phyloP scores from a whole-genome alignment of 1,284 basidiomycete genomes.

The Cryptococcus wingfieldii region DNA sequence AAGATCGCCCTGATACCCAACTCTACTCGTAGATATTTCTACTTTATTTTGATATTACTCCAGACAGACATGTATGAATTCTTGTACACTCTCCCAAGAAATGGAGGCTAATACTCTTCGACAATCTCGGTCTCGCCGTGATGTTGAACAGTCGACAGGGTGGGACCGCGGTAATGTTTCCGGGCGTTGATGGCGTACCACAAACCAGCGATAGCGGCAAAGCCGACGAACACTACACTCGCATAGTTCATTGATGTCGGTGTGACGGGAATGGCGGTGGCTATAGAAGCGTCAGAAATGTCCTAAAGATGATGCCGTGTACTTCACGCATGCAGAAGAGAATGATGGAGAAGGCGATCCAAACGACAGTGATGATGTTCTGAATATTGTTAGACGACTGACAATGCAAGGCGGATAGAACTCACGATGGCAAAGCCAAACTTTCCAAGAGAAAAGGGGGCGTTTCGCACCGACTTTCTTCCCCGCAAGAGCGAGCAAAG shows the following conservation, averaged over 20 bases:
- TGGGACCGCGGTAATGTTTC: conserved; percentile 35
- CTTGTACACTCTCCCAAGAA: background rate
- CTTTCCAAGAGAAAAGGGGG: conserved; percentile 48
- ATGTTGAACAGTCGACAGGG: conserved; percentile 13
- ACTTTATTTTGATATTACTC: too few species aligned
- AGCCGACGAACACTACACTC: conserved; percentile 44
- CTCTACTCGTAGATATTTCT: background rate
- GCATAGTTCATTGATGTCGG: conserved; percentile 50
- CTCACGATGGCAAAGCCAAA: conserved; percentile 44
- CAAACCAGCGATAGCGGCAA: conserved; percentile 40
- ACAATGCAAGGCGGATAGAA: background rate
- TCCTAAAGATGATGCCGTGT: background rate
- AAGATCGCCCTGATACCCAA: background rate
- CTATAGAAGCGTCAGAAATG: conserved; percentile 2
- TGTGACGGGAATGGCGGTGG: conserved; percentile 47
- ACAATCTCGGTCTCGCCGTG: background rate
- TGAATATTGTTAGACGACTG: conserved; percentile 3
- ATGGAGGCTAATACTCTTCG: background rate
- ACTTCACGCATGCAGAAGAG: conserved; percentile 50
- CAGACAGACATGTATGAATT: too few species aligned
- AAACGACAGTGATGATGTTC: conserved; percentile 49
- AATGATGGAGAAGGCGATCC: conserved; percentile 50
- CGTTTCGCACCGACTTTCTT: conserved; percentile 40
- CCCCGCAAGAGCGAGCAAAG: conserved; percentile 44
- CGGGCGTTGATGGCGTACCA: conserved; percentile 46